phyloP scores from a whole-genome alignment of 345 rosid genomes.

The Cardiospermum halicacabum region DNA sequence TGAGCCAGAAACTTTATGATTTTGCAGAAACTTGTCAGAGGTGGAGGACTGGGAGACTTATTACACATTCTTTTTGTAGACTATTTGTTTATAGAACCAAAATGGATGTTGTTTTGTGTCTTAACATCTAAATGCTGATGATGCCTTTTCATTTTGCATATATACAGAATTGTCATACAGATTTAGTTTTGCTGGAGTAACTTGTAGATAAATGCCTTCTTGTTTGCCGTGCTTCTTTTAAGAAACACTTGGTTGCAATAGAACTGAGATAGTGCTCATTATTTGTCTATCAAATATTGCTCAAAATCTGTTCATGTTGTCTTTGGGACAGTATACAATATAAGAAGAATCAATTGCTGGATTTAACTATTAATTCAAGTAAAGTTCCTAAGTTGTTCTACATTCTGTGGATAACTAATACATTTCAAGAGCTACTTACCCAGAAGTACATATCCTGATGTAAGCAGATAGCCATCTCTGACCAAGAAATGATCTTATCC shows the following conservation, averaged over 20 bases:
- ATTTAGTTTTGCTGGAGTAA: not conserved
- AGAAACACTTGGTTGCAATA: not conserved
- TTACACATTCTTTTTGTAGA: constrained; percentile 15
- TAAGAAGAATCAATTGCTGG: too few species aligned
- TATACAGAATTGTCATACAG: not conserved
- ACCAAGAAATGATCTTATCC: constrained; percentile 2
- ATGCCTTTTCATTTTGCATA: not conserved
- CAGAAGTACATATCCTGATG: too few species aligned
- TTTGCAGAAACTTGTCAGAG: not conserved
- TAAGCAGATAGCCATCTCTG: not conserved
- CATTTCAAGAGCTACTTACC: too few species aligned
- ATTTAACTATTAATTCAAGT: too few species aligned
- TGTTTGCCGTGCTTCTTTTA: too few species aligned
- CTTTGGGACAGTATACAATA: too few species aligned
- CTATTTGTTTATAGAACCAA: constrained; percentile 9
- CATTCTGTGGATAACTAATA: too few species aligned
- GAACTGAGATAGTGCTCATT: not conserved
- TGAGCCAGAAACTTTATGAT: constrained; percentile 7
- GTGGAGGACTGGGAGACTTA: not conserved
- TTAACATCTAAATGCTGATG: not conserved
- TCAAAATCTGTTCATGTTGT: constrained; percentile 7
- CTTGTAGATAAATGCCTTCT: not conserved
- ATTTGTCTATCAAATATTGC: not conserved
- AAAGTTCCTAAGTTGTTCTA: too few species aligned
- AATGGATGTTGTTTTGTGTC: not conserved